These are phyloP conservation scores for Aureobasidium sp. DNA, from an alignment of 2,329 filamentous ascomycete species.

Conservation along the genomic window DNA sequence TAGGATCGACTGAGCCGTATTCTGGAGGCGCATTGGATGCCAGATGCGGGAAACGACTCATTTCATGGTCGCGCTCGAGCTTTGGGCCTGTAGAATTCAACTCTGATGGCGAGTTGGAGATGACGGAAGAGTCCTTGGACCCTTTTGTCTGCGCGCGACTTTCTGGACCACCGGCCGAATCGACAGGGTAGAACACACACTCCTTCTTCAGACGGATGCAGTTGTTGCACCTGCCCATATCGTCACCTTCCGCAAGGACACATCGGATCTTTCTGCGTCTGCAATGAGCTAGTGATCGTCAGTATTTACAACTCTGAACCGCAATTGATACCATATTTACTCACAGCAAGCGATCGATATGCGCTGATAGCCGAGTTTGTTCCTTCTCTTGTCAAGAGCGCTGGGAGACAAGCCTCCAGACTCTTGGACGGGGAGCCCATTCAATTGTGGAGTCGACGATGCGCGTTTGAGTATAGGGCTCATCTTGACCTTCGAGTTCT, in stretches of 20 bases:
- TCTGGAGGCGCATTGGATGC: slow-evolving; percentile 20
- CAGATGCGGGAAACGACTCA: slow-evolving; percentile 20
- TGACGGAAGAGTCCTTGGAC: slow-evolving; percentile 18
- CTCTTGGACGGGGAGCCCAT: not conserved
- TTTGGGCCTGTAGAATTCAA: slow-evolving; percentile 4
- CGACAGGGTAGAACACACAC: slow-evolving; percentile 85
- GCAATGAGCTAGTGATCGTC: slow-evolving; percentile 63
- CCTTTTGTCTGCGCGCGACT: slow-evolving; percentile 37
- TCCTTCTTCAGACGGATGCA: slow-evolving; percentile 93
- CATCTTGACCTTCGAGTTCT: slow-evolving; percentile 15
- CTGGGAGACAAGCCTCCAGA: slow-evolving; percentile 3
- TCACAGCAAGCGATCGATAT: slow-evolving; percentile 93
- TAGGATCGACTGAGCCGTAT: slow-evolving; percentile 19
- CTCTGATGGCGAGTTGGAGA: slow-evolving; percentile 18
- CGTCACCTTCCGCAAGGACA: slow-evolving; percentile 65
- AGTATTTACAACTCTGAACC: slow-evolving; percentile 10
- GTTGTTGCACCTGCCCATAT: slow-evolving; percentile 74
- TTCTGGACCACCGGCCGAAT: slow-evolving; percentile 56
- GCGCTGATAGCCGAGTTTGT: slow-evolving; percentile 91
- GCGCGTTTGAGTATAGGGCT: slow-evolving; percentile 17
- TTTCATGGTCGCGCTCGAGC: slow-evolving; percentile 16
- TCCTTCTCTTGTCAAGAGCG: slow-evolving; percentile 40
- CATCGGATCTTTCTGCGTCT: slow-evolving; percentile 91
- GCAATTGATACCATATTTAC: slow-evolving; percentile 33
- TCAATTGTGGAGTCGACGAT: slow-evolving; percentile 12